Base-by-base conservation (phyloP, 208 protist genomes). In the Trypanosoma mega region DNA sequence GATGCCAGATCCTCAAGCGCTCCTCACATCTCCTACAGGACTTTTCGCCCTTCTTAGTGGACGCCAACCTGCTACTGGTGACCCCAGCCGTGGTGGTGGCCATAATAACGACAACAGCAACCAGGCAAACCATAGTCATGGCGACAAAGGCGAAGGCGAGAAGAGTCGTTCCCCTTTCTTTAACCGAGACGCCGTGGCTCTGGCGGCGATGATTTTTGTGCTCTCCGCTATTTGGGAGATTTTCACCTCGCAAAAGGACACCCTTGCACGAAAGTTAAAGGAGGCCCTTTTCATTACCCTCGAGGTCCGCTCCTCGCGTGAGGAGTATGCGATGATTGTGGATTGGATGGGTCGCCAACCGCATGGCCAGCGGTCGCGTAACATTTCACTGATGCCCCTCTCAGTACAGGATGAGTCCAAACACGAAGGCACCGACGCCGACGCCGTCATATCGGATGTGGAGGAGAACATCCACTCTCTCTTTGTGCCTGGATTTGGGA, bases 241-340 rank as follows among this genome's bases (percentile, higher is more conserved):
- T 9, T 52, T 95, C 36, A 72, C 36, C 27, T 59, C 74, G 5
- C 78, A 92, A 52, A 72, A 80, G 54, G 72, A 70, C 3, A 64
- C 69, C 4, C 1, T 90, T 14, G 56, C 47, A 56, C 60, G 72
- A 46, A 82, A 77, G 53, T 1, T 86, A 9, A 73, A 69, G 44
- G 73, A 89, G 57, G 46, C 63, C n/a, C 71, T 82, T 34, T 75
- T 76, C 27, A 66, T 83, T 27, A 92, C 90, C 8, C 75, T 96
- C 50, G 84, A 96, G 56, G 84, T 96, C 16, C 90, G 90, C 57
- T 93, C 90, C 8, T 93, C 85, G 3, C 78, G 85, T 56, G 74
- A 85, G 43, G 84, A 96, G 76, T 96, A 82, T 55, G 80, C 76
- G 4, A 92, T 92, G 90, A 90, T 96, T 31, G 60, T 96, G 70